These are phyloP conservation scores for Schoenoplectus triqueter DNA, from an alignment of 202 grass and related monocot genomes.

Conservation along the genomic window DNA sequence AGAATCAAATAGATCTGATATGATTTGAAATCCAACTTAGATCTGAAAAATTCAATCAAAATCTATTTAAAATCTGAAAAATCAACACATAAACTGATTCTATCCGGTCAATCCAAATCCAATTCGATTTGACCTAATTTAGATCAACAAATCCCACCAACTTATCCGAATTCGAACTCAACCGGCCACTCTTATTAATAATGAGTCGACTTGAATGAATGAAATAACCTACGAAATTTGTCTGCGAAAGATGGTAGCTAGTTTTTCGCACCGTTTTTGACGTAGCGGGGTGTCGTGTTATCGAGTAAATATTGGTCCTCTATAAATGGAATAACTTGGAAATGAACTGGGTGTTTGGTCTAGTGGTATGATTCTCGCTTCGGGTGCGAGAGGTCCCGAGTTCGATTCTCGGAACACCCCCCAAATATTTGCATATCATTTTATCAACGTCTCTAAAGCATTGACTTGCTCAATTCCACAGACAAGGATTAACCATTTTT, in stretches of 20 bases:
- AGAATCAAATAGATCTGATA: too few relatives aligned
- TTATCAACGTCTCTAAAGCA: not conserved
- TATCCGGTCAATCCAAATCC: too few relatives aligned
- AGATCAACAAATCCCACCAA: too few relatives aligned
- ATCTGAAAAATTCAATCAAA: too few relatives aligned
- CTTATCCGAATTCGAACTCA: too few relatives aligned
- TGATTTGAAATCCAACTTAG: too few relatives aligned
- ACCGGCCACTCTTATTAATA: too few relatives aligned
- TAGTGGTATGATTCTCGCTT: conserved; percentile 54
- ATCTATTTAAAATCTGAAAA: too few relatives aligned
- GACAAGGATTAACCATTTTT: too few relatives aligned
- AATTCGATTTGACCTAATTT: too few relatives aligned
- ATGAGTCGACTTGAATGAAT: not conserved
- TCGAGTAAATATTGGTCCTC: not conserved
- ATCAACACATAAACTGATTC: too few relatives aligned
- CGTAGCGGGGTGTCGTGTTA: not conserved
- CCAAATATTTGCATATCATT: not conserved
- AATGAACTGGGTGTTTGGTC: conserved; percentile 37
- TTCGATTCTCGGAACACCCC: conserved; percentile 53
- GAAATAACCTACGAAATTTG: not conserved
- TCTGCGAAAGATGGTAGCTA: not conserved
- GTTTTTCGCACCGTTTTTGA: not conserved
- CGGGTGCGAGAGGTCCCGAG: conserved; percentile 51
- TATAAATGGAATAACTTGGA: not conserved
- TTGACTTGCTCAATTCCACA: not conserved